These are phyloP conservation scores for Suillus americanus DNA, from an alignment of 768 basidiomycete species.

Conservation along the genomic window DNA sequence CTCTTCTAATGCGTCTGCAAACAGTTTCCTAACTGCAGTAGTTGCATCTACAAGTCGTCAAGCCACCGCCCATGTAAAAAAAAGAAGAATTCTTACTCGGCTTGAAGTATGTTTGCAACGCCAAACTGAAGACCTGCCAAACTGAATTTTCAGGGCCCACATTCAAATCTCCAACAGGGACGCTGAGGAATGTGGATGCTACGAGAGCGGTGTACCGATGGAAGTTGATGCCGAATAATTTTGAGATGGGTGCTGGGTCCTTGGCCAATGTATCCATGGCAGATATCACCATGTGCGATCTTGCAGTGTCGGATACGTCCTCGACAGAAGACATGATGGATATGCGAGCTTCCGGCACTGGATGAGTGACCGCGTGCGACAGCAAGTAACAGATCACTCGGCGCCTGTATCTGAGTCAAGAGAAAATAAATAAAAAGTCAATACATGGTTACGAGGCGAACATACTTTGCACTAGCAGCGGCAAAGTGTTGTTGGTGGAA, in stretches of 20 bases:
- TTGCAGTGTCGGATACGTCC: slow-evolving; percentile 40
- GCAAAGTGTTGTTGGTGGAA: slow-evolving; percentile 62
- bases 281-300: slow-evolving; percentile 58
- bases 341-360: slow-evolving; percentile 46
- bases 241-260: slow-evolving; percentile 21
- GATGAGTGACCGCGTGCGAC: slow-evolving; percentile 72
- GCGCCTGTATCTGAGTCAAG: slow-evolving; percentile 57
- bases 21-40: slow-evolving; percentile 36
- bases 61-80: not conserved
- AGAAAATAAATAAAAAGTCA: slow-evolving; percentile 1
- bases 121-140: slow-evolving; percentile 52
- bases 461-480: slow-evolving; percentile 47
- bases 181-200: slow-evolving; percentile 52
- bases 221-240: slow-evolving; percentile 40
- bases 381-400: slow-evolving; percentile 74
- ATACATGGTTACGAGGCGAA: slow-evolving; percentile 27
- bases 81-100: slow-evolving; percentile 38
- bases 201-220: slow-evolving; percentile 32
- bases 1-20: slow-evolving; percentile 47
- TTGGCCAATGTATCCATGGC: slow-evolving; percentile 44
- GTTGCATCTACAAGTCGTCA: slow-evolving; percentile 36
- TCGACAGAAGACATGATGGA: slow-evolving; percentile 50
- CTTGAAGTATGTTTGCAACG: slow-evolving; percentile 44
- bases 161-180: slow-evolving; percentile 46
- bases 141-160: slow-evolving; percentile 34